Evolutionary conservation across 768 basidiomycete species (phyloP).

Genomic region (Lentinus tigrinus): DNA sequence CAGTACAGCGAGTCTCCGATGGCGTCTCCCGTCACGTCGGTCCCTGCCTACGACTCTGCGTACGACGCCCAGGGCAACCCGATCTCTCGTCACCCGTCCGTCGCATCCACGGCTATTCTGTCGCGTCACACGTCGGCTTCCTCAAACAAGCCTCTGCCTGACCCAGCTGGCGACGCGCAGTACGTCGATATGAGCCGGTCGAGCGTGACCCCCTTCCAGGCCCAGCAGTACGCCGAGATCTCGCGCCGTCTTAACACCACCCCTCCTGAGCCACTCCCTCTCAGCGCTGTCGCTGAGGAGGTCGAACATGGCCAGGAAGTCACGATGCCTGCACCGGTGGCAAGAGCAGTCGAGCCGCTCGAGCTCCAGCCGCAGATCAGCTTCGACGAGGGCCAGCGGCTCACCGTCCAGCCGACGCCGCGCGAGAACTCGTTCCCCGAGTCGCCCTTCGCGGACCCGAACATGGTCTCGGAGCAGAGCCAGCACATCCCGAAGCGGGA

Average conservation of each 20-base stretch:
- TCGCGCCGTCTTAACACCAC: conserved; percentile 49
- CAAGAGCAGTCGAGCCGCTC: conserved; percentile 11
- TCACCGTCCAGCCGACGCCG: conserved; percentile 5
- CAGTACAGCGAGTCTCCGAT: conserved; percentile 40
- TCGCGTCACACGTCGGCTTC: conserved; percentile 26
- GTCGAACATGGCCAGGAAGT: conserved; percentile 9
- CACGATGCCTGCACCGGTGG: background rate
- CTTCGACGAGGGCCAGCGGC: conserved; percentile 8
- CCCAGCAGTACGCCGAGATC: conserved; percentile 72
- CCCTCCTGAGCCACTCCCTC: conserved; percentile 26
- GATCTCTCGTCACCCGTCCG: conserved; percentile 20
- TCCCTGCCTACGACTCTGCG: conserved; percentile 24
- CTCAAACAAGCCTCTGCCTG: conserved; percentile 19
- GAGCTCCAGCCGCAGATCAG: conserved; percentile 12
- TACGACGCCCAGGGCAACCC: conserved; percentile 30
- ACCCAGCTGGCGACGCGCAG: conserved; percentile 32
- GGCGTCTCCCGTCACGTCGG: conserved; percentile 29
- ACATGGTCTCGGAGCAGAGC: conserved; percentile 8
- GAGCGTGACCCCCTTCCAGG: conserved; percentile 75
- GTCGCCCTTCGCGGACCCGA: conserved; percentile 31
- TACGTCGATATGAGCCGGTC: conserved; percentile 67
- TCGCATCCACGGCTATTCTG: conserved; percentile 8
- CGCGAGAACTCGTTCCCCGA: conserved; percentile 16
- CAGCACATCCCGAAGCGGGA: conserved; percentile 16
- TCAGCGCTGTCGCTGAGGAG: conserved; percentile 19